Percentiles rank a stretch among this genome's conserved stretches.
phyloP scores from a whole-genome alignment of 768 basidiomycete species.

The Nevesoporus exiguus region DNA sequence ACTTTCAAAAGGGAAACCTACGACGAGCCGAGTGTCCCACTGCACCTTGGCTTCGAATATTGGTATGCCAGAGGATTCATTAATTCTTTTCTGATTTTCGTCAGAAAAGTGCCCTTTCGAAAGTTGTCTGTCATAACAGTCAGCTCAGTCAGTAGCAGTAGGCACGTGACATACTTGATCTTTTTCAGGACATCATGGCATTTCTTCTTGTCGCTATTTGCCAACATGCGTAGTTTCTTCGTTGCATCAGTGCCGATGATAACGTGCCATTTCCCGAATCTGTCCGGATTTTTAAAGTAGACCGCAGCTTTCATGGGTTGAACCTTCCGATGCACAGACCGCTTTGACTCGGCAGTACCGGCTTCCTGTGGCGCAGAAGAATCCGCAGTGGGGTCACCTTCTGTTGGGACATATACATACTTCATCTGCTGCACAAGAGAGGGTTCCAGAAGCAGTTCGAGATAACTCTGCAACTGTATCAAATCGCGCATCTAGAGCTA shows the following conservation, averaged over 20 bases:
- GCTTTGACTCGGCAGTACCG: slow-evolving; percentile 10
- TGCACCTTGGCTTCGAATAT: slow-evolving; percentile 71
- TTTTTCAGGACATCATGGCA: slow-evolving; percentile 63
- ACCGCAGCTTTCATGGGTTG: slow-evolving; percentile 60
- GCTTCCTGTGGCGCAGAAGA: neutral
- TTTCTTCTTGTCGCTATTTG: slow-evolving; percentile 41
- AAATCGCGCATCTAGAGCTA: neutral
- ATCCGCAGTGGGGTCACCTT: neutral
- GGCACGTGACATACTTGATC: slow-evolving; percentile 47
- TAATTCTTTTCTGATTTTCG: slow-evolving; percentile 63
- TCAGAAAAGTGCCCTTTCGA: slow-evolving; percentile 67
- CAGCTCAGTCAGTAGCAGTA: neutral
- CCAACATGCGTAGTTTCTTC: slow-evolving; percentile 45
- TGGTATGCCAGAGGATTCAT: slow-evolving; percentile 45
- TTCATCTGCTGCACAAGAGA: slow-evolving; percentile 8
- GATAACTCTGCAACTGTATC: slow-evolving; percentile 23
- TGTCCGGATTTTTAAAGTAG: slow-evolving; percentile 54
- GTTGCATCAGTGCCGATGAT: slow-evolving; percentile 51
- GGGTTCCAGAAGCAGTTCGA: slow-evolving; percentile 20
- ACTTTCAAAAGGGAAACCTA: slow-evolving; percentile 24
- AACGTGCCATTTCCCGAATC: slow-evolving; percentile 65
- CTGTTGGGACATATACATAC: slow-evolving; percentile 8
- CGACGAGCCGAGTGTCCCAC: slow-evolving; percentile 47
- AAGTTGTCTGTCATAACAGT: slow-evolving; percentile 46
- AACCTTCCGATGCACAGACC: slow-evolving; percentile 41